Evolutionary conservation across 106 monocot species (phyloP).

Genomic region (Iris macrosiphon): DNA sequence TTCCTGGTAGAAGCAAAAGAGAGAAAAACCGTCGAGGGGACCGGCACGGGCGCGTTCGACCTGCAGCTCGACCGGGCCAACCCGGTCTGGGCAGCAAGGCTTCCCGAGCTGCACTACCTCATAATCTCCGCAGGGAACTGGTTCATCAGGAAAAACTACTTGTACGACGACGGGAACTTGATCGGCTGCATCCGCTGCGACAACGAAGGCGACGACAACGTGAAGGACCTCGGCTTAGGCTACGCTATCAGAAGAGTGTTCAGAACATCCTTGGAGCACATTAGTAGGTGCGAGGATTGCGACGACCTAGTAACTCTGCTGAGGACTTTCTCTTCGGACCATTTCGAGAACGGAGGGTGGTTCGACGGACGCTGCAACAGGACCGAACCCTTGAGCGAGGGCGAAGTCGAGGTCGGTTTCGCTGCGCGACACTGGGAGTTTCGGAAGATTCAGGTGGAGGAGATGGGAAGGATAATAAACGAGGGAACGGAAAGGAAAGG

Average conservation of each 20-base stretch:
- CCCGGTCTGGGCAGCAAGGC: constrained; percentile 27
- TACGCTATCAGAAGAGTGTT: constrained; percentile 24
- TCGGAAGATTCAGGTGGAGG: constrained; percentile 30
- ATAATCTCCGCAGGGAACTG: constrained; percentile 59
- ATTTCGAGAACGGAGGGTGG: constrained; percentile 52
- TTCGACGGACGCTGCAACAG: constrained; percentile 43
- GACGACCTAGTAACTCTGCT: constrained; percentile 24
- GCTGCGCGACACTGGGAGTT: constrained; percentile 13
- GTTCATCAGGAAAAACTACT: constrained; percentile 55
- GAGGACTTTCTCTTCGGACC: constrained; percentile 45
- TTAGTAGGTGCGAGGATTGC: constrained; percentile 18
- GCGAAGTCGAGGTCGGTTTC: constrained; percentile 3
- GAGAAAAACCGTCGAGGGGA: constrained; percentile 34
- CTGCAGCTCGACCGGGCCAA: constrained; percentile 47
- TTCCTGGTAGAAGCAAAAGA: constrained; percentile 32
- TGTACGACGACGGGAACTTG: constrained; percentile 19
- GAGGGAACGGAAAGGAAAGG: neutral
- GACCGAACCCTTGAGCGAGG: constrained; percentile 24
- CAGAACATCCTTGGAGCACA: constrained; percentile 25
- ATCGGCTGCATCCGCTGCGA: constrained; percentile 53
- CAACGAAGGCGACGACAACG: constrained; percentile 17
- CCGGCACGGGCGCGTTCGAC: constrained; percentile 25
- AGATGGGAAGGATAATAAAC: constrained; percentile 29
- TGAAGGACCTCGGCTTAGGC: constrained; percentile 3
- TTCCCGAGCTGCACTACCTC: constrained; percentile 30